A percentile compares a stretch with the other conserved stretches of the same genome.
phyloP scores from a whole-genome alignment of 2,329 filamentous ascomycete species.

The Tolypocladium tundrense region DNA sequence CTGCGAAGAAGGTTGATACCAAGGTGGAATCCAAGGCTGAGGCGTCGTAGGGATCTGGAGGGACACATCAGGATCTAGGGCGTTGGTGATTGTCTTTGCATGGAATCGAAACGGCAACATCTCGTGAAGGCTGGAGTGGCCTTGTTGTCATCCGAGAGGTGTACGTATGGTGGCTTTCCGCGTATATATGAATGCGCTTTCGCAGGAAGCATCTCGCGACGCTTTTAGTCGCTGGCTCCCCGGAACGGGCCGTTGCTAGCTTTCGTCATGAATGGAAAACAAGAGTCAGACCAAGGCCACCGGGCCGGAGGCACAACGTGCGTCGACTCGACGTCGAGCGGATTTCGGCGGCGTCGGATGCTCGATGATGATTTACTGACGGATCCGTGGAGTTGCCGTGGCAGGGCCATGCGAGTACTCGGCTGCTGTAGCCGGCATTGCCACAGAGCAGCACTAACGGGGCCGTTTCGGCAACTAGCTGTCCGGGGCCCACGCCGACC shows the following conservation, averaged over 20 bases:
- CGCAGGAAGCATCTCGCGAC: neutral
- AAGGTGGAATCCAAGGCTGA: constrained; percentile 26
- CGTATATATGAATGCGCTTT: neutral
- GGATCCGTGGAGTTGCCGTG: too few species aligned
- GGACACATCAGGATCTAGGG: neutral
- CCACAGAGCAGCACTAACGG: too few species aligned
- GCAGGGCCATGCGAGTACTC: too few species aligned
- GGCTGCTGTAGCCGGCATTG: too few species aligned
- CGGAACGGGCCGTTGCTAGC: neutral
- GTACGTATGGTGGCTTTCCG: neutral
- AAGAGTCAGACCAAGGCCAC: neutral
- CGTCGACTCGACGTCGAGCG: too few species aligned
- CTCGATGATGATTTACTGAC: too few species aligned
- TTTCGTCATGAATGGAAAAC: neutral
- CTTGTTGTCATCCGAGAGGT: neutral
- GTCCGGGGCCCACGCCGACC: too few species aligned
- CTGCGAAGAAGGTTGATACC: constrained; percentile 53
- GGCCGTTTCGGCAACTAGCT: too few species aligned
- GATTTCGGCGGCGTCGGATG: too few species aligned
- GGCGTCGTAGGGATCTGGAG: neutral
- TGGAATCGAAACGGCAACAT: neutral
- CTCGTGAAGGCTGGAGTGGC: too few species aligned
- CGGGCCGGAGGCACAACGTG: neutral
- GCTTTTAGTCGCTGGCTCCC: neutral
- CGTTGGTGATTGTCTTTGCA: neutral